phyloP scores from a whole-genome alignment of 169 alveolate species.

The Perkinsus olseni region DNA sequence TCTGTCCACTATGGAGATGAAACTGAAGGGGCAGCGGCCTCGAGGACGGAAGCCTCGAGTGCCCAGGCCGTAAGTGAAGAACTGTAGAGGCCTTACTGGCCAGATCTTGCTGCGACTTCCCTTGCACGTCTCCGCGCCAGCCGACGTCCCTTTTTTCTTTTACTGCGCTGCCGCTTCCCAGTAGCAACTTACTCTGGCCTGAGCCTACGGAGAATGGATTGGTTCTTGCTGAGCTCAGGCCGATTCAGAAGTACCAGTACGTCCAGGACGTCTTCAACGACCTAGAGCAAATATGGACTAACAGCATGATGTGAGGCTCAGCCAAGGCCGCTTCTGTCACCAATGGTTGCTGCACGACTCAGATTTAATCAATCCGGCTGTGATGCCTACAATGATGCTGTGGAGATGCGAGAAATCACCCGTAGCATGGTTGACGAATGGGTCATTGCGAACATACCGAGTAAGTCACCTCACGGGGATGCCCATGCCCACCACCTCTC shows the following conservation, averaged over 20 bases:
- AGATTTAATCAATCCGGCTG: background rate
- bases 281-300: background rate
- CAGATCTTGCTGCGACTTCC: too few relatives aligned
- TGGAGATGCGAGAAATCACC: background rate
- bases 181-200: too few relatives aligned
- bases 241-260: background rate
- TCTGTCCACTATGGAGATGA: background rate
- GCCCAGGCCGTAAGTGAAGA: background rate
- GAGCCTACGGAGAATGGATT: too few relatives aligned
- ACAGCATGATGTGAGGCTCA: background rate
- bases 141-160: too few relatives aligned
- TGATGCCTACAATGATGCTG: background rate
- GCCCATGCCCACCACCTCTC: too few relatives aligned
- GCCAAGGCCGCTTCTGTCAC: background rate
- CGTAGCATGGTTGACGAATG: background rate
- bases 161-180: too few relatives aligned
- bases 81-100: too few relatives aligned
- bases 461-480: background rate
- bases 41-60: background rate
- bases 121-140: too few relatives aligned
- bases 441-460: background rate
- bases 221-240: background rate
- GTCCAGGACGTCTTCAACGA: background rate
- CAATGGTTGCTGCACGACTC: background rate
- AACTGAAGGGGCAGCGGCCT: background rate